Conservation (phyloP, 2,329 filamentous ascomycete genomes). For the Venturia carpophila region DNA sequence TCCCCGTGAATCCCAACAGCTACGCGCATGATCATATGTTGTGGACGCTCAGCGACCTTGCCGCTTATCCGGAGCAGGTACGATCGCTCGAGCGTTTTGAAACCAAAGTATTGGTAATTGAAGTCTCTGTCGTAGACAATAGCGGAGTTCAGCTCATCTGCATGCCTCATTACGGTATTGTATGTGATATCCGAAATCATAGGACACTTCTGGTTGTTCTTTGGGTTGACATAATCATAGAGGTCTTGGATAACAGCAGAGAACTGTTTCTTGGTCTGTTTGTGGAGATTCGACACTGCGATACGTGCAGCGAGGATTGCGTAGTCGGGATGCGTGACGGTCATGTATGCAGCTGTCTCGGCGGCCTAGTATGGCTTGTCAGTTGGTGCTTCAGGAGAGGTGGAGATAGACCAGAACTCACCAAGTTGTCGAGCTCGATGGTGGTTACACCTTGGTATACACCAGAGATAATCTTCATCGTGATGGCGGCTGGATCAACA, state of each 20-base stretch:
- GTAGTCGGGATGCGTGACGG: slow-evolving; percentile 97
- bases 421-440: slow-evolving; percentile 90
- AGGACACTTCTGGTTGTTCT: slow-evolving; percentile 71
- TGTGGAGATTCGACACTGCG: slow-evolving; percentile 98
- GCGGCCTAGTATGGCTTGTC: slow-evolving; percentile 59
- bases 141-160: slow-evolving; percentile 94
- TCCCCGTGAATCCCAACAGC: slow-evolving; percentile 94
- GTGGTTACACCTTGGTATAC: slow-evolving; percentile 98
- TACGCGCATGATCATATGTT: slow-evolving; percentile 99
- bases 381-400: slow-evolving; percentile 17
- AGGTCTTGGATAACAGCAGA: slow-evolving; percentile 91
- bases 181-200: slow-evolving; percentile 94
- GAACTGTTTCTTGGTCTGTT: slow-evolving; percentile 99
- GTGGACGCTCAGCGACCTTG: slow-evolving; percentile 92
- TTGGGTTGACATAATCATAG: slow-evolving; percentile 93
- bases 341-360: slow-evolving; percentile 99
- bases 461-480: slow-evolving; percentile 98
- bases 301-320: slow-evolving; percentile 97
- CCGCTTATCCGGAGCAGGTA: slow-evolving; percentile 93
- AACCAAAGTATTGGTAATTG: slow-evolving; percentile 99
- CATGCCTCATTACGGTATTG: slow-evolving; percentile 89
- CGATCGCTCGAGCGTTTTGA: slow-evolving; percentile 97
- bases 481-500: slow-evolving; percentile 96
- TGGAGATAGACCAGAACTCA: slow-evolving; percentile 44
- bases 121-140: slow-evolving; percentile 99